Conservation (phyloP, 169 alveolate genomes). For the Amoebophrya sp. region DNA sequence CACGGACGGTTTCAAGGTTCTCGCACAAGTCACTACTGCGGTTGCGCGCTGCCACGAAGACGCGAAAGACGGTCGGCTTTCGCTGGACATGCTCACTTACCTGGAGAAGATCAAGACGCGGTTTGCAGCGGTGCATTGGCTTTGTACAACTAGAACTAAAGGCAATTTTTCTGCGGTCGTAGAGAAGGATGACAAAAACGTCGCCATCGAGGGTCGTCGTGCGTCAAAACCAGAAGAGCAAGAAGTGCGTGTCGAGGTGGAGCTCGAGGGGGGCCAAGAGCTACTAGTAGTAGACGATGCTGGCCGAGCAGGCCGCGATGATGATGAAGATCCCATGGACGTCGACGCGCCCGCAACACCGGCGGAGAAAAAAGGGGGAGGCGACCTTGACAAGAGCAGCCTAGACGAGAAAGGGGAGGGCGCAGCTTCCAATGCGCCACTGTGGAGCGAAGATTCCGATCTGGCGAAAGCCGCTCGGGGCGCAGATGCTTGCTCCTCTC, state of each 20-base stretch:
- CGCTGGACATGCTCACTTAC: not conserved
- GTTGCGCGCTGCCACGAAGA: not conserved
- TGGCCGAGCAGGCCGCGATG: not conserved
- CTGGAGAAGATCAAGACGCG: not conserved
- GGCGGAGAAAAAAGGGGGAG: not conserved
- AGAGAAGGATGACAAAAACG: not conserved
- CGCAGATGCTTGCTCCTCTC: not conserved
- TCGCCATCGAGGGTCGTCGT: not conserved
- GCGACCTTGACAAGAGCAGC: not conserved
- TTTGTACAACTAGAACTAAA: too few species aligned
- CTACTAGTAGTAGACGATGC: too few species aligned
- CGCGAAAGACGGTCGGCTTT: not conserved
- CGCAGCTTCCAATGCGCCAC: too few species aligned
- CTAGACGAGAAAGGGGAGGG: not conserved
- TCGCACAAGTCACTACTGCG: not conserved
- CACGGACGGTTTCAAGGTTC: not conserved
- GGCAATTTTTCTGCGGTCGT: too few species aligned
- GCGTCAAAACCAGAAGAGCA: not conserved
- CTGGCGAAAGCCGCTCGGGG: not conserved
- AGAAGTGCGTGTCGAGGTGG: not conserved
- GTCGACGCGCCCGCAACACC: not conserved
- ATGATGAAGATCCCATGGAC: not conserved
- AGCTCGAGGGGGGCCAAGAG: too few species aligned
- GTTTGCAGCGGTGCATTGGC: not conserved
- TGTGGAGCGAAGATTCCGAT: too few species aligned